Base-by-base conservation (phyloP, 108 stramenopile genomes). In the Skeletonema menzelii region DNA sequence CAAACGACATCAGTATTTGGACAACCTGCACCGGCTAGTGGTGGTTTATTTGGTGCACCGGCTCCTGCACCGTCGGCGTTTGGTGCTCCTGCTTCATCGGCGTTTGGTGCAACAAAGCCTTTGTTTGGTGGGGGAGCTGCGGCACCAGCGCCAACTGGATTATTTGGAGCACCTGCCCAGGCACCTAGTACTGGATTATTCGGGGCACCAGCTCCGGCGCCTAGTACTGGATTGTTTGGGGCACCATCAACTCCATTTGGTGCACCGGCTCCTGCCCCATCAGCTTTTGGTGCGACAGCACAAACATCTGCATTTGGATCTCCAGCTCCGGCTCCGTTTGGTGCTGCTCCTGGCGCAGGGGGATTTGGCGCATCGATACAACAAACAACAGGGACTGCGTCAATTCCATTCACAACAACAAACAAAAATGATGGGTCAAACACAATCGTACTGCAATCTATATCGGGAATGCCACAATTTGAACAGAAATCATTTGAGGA, bases 401-500 rank as follows among this genome's bases (percentile, higher is more conserved):
- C 75, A 59, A 62, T 70, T 42, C 92, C 88, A 22, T 96, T 81
- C 55, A 72, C 79, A 64, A 70, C 85, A 11, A 80, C 86, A 53
- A 59, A 27, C 10, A 75, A 83, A 62, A 72, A 83, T 59, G 96
- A 95, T 66, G 92, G 92, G 53, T 70, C 77, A 12, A 82, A 79
- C 13, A 67, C 65, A 31, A 94, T 96, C 72, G 72, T 74, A 65
- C 67, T 97, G 57, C 92, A 94, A 47, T 82, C 93, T 56, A 96
- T 97, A 64, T 84, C 93, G 14, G 91, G 90, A 53, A 94, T 95
- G 94, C 83, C 85, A 24, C 84, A 77, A 57, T 98, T 96, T 65
- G 89, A 87, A 59, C 75, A 77, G 10, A 96, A 97, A 68, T 84
- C 82, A 13, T 92, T 93, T 73, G 96, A 98, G 83, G 96, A 98